Percentiles rank a stretch among this genome's conserved stretches.
phyloP scores from a whole-genome alignment of 345 rosid genomes.

The Aethionema arabicum region DNA sequence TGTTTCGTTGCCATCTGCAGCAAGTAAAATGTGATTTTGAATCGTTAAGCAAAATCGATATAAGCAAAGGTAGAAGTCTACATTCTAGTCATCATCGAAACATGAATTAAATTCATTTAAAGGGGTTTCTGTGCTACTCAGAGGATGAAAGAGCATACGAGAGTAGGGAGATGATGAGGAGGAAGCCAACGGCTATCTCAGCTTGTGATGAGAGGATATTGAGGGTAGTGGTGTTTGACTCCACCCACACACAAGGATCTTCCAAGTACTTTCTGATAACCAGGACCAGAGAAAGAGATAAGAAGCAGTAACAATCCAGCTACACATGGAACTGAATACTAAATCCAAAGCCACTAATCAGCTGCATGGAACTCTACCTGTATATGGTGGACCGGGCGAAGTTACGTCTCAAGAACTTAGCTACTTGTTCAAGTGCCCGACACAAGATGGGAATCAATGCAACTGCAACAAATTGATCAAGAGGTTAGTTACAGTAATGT shows the following conservation, averaged over 20 bases:
- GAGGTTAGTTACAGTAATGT: constrained; percentile 15
- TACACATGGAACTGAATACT: constrained; percentile 18
- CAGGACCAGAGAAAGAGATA: constrained; percentile 10
- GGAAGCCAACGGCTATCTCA: constrained; percentile 91
- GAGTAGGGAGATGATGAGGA: constrained; percentile 67
- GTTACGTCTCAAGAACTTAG: constrained; percentile 83
- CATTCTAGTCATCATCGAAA: neutral
- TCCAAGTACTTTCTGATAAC: constrained; percentile 80
- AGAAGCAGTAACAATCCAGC: constrained; percentile 20
- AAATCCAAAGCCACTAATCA: constrained; percentile 10
- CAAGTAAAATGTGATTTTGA: constrained; percentile 1
- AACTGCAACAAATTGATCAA: constrained; percentile 49
- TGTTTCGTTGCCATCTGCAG: constrained; percentile 96
- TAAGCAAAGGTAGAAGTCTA: neutral
- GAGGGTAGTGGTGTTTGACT: constrained; percentile 80
- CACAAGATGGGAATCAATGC: constrained; percentile 91
- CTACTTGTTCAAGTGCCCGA: constrained; percentile 73
- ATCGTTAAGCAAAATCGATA: constrained; percentile 19
- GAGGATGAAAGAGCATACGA: constrained; percentile 51
- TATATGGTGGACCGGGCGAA: constrained; percentile 80
- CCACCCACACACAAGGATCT: constrained; percentile 96
- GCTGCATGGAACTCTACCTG: constrained; percentile 51
- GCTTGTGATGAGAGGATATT: constrained; percentile 85
- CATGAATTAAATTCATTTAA: constrained; percentile 9
- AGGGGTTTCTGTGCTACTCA: neutral